Evolutionary conservation across 139 green algal genomes (phyloP).

Genomic region (Volvox reticuliferus): DNA sequence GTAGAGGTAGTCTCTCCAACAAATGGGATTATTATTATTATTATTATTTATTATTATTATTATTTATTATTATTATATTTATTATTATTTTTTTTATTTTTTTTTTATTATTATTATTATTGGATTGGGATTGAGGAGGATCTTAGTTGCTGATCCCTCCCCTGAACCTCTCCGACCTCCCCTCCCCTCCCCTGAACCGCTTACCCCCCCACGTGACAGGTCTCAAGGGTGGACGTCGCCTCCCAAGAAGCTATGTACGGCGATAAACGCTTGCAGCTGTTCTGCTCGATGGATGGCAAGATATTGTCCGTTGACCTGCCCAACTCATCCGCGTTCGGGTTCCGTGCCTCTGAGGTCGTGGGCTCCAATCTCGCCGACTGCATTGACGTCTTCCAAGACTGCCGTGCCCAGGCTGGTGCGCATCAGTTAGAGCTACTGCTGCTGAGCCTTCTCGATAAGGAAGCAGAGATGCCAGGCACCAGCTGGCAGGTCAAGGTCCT

Average conservation of each 20-base stretch:
- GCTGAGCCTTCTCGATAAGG: conserved; percentile 51
- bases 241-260: background rate
- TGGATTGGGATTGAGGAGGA: too few species aligned
- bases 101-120: too few species aligned
- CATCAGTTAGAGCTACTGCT: conserved; percentile 48
- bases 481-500: conserved; percentile 34
- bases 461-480: conserved; percentile 46
- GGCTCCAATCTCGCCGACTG: conserved; percentile 41
- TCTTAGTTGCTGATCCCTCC: background rate
- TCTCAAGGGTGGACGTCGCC: conserved; percentile 5
- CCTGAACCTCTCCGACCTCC: background rate
- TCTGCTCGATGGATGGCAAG: background rate
- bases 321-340: background rate
- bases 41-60: background rate
- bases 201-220: background rate
- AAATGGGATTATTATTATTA: background rate
- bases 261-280: background rate
- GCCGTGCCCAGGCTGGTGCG: conserved; percentile 19
- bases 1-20: too few species aligned
- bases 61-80: background rate
- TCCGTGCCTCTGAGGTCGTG: background rate
- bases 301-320: conserved; percentile 16
- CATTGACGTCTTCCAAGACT: conserved; percentile 50
- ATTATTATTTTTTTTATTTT: too few species aligned
- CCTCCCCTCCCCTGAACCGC: background rate